phyloP scores from a whole-genome alignment of 1,284 basidiomycete species.

The Exsudoporus floridanus region DNA sequence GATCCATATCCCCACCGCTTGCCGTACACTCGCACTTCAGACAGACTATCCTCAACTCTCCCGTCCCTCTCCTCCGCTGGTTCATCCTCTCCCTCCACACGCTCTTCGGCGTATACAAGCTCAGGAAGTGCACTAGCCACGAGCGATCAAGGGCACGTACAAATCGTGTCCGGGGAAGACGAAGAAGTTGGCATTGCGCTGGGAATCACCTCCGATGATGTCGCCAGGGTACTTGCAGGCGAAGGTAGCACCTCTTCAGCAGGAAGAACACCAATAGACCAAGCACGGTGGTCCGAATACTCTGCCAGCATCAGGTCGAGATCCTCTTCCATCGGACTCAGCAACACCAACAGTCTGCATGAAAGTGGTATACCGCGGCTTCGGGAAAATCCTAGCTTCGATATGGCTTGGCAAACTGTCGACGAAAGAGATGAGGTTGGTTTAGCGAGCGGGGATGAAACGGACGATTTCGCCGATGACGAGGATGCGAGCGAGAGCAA shows the following conservation, averaged over 20 bases:
- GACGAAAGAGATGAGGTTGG: slow-evolving; percentile 72
- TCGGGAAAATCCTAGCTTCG: slow-evolving; percentile 66
- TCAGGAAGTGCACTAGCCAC: slow-evolving; percentile 58
- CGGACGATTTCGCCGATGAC: slow-evolving; percentile 64
- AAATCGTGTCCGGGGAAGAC: slow-evolving; percentile 58
- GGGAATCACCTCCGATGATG: slow-evolving; percentile 62
- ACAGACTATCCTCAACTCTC: slow-evolving; percentile 44
- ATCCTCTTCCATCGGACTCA: slow-evolving; percentile 62
- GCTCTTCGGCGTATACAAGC: slow-evolving; percentile 74
- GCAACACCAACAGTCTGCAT: slow-evolving; percentile 42
- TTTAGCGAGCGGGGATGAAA: slow-evolving; percentile 69
- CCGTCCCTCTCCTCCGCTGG: slow-evolving; percentile 64
- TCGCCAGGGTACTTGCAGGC: slow-evolving; percentile 56
- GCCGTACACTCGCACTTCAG: slow-evolving; percentile 31
- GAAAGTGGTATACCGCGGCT: slow-evolving; percentile 47
- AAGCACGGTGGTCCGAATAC: slow-evolving; percentile 69
- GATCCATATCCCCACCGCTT: slow-evolving; percentile 45
- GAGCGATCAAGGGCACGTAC: slow-evolving; percentile 62
- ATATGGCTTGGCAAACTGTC: slow-evolving; percentile 68
- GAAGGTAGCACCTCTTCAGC: slow-evolving; percentile 47
- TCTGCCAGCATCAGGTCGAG: slow-evolving; percentile 61
- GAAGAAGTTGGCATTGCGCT: slow-evolving; percentile 53
- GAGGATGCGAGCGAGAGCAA: slow-evolving; percentile 51
- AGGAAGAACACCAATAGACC: slow-evolving; percentile 48
- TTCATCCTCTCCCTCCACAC: slow-evolving; percentile 67